Percentiles rank a stretch among this genome's conserved stretches.
Evolutionary conservation across 139 green algal species (phyloP).

Genomic region (Micractinium conductrix): DNA sequence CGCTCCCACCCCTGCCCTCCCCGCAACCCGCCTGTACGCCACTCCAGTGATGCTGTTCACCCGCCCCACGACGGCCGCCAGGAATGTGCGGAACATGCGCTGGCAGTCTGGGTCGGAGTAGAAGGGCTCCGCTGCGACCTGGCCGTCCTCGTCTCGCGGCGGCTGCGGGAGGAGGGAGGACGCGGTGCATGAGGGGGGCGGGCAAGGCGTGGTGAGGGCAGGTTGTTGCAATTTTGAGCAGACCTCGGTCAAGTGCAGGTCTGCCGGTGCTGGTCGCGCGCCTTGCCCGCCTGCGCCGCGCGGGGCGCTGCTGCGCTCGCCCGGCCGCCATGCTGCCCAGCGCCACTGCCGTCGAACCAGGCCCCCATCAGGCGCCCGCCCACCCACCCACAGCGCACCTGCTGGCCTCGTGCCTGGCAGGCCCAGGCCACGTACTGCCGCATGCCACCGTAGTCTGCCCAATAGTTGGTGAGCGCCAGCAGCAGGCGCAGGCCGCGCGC

Average conservation of each 20-base stretch:
- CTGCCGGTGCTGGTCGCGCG: no score
- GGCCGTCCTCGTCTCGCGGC: neutral
- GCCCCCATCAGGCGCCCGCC: no score
- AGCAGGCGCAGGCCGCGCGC: slow-evolving; percentile 58
- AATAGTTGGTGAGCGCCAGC: slow-evolving; percentile 80
- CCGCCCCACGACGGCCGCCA: slow-evolving; percentile 48
- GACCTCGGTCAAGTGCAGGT: no score
- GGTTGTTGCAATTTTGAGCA: no score
- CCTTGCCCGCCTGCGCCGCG: neutral
- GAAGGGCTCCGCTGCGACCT: slow-evolving; percentile 45
- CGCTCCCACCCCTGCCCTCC: no score
- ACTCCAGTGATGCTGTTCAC: slow-evolving; percentile 64
- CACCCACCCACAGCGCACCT: slow-evolving; percentile 33
- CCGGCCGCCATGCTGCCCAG: no score
- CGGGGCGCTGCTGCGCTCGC: no score
- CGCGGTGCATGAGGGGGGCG: no score
- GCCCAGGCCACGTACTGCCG: slow-evolving; percentile 76
- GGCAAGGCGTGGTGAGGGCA: no score
- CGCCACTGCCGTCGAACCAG: no score
- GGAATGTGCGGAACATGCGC: slow-evolving; percentile 57
- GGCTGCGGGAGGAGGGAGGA: neutral
- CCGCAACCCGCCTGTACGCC: slow-evolving; percentile 49
- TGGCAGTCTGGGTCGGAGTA: slow-evolving; percentile 58
- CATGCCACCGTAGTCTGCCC: slow-evolving; percentile 81
- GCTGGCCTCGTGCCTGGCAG: slow-evolving; percentile 10